Base-by-base conservation (phyloP, 2,329 filamentous ascomycete genomes). In the Cladophialophora carrionii region DNA sequence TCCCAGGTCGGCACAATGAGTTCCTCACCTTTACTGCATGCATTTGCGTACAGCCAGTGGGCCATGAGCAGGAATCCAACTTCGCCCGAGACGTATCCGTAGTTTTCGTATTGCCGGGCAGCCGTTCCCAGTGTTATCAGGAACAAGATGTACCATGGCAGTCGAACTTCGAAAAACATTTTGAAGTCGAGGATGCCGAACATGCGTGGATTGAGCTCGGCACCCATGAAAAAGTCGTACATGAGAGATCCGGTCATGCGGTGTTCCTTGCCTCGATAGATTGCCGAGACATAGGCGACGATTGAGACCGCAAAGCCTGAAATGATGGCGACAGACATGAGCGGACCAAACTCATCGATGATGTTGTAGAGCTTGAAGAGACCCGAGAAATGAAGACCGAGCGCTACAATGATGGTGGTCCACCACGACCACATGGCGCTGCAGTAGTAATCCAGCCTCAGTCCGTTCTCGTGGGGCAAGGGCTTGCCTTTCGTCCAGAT, bases 371-470 rank as follows among this genome's bases (percentile, higher is more conserved):
- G 83, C 70, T 88, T 91, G 84, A 97, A 98, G 65, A 92, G 71
- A 31, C 92, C 92, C 14, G 88, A 90, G 74, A 90, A 87, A 79
- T 99, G 95, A 59, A 98, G 85, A 7, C 76, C 79, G n/a, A 85
- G 81, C 46, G 88, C 87, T 41, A 92, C 78, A 9, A 83, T 81
- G 71, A 97, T 90, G 71, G 91, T 98, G 52, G 88, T 85, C 81
- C 96, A 99, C 78, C 96, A 92, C 66, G 90, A 94, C 79, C 83
- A 86, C 72, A 94, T 88, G 67, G 88, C 95, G 52, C 92, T 96
- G 85, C 95, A 99, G 82, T 94, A 97, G 83, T 99, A 99, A 68
- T 85, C 84, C 65, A 99, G 85, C 81, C 96, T 91, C 83, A 93
- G 90, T 73, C 91, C 91, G 65, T 88, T 88, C 73, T 89, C 84